Evolutionary conservation across 163 green algal genomes (phyloP), one percentile per base, ranked within the genome.

Genomic region (Volvox carteri): DNA sequence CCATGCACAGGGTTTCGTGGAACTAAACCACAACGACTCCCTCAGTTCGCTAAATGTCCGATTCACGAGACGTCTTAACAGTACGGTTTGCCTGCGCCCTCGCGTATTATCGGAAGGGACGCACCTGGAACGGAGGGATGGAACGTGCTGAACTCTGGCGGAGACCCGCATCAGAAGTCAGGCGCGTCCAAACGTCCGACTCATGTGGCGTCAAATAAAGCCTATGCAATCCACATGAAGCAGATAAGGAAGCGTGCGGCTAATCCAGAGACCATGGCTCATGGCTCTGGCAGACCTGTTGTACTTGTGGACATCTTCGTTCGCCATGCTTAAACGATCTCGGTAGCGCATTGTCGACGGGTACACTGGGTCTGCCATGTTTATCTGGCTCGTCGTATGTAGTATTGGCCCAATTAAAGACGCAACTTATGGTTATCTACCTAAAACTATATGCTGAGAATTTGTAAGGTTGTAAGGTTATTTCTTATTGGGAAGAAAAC

Each of bases 151-250:
- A 46, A n/a, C 37, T 65, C 41, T 86, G 79, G 8, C 79, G 79
- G 1, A 86, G 25, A 9, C 28, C 46, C 6, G 79, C 79, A 46
- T 86, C 79, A 3, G 42, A 23, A 12, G 65, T 80, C 3, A 87
- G 28, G 4, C 81, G 65, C 1, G 4, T 42, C 81, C 81, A 87
- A 9, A 87, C 81, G 28, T 79, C 67, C 18, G 33, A 68, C 1
- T 25, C 46, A 72, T 87, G 81, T 39, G 46, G 74, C 5, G 81
- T 54, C 19, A 65, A n/a, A 68, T 87, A 87, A 1, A 87, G 48
- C 30, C 81, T 87, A 65, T 11, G 50, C 18, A 23, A 4, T n/a
- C n/a, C 1, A 68, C 3, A 5, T 12, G 9, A 39, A 23, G 60
- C 28, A 16, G 60, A 28, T 72, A 48, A 75, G 35, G 16, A 73